phyloP scores from a whole-genome alignment of 1,284 basidiomycete genomes.

The Trametes versicolor region DNA sequence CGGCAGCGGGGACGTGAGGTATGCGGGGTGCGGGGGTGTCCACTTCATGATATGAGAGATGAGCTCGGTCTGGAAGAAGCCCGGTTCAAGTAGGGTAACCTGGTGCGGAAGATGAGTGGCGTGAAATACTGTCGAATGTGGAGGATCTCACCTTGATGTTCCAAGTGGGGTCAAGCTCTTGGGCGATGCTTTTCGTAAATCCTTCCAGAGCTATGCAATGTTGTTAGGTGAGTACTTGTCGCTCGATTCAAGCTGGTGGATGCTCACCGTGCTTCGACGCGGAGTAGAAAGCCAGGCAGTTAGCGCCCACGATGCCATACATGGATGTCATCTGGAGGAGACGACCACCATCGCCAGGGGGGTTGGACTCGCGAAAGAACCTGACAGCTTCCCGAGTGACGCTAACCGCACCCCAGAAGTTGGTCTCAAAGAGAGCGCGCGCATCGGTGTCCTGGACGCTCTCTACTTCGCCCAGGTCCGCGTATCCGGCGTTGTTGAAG shows the following conservation, averaged over 20 bases:
- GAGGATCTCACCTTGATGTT: conserved; percentile 47
- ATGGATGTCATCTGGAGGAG: conserved; percentile 44
- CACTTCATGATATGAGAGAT: background rate
- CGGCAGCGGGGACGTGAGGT: conserved; percentile 17
- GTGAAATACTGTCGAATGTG: too few species aligned
- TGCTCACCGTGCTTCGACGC: conserved; percentile 35
- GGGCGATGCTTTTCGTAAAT: conserved; percentile 42
- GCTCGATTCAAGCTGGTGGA: background rate
- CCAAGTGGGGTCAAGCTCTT: conserved; percentile 49
- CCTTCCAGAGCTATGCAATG: conserved; percentile 39
- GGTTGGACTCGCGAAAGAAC: conserved; percentile 49
- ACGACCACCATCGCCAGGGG: conserved; percentile 41
- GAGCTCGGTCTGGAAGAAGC: background rate
- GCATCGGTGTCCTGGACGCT: conserved; percentile 39
- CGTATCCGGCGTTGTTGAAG: conserved; percentile 52
- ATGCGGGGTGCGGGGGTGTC: conserved; percentile 25
- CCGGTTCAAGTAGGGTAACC: background rate
- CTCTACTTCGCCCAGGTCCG: conserved; percentile 39
- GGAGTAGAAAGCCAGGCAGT: conserved; percentile 43
- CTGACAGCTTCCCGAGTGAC: conserved; percentile 46
- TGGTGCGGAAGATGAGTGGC: background rate
- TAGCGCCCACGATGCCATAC: conserved; percentile 35
- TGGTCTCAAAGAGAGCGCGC: conserved; percentile 44
- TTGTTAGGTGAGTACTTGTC: background rate
- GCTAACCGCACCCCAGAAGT: conserved; percentile 49